Percentiles rank a stretch among this genome's conserved stretches.
Evolutionary conservation across 2,329 filamentous ascomycete species (phyloP).

Genomic region (Helminthosporium solani): DNA sequence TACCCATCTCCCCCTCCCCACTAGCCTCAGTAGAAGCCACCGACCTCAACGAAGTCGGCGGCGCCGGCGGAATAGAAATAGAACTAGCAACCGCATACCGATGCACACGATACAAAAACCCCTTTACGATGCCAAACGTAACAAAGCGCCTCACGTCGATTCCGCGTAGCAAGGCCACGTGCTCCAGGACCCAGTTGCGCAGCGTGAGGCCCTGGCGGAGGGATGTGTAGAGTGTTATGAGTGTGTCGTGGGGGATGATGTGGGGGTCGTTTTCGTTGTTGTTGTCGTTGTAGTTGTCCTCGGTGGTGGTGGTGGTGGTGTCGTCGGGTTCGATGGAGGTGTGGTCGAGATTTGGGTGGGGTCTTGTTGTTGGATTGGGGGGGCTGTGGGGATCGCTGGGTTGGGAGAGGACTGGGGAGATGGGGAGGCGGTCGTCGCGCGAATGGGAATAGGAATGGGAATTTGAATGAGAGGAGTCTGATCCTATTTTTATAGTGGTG

Average conservation of each 20-base stretch:
- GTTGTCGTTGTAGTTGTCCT: background rate
- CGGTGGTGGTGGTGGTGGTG: conserved; percentile 8
- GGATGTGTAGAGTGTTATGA: conserved; percentile 83
- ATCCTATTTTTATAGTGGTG: conserved; percentile 8
- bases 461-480: conserved; percentile 20
- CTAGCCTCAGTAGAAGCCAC: conserved; percentile 16
- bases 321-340: too few relatives aligned
- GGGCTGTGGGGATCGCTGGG: conserved; percentile 18
- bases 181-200: conserved; percentile 79
- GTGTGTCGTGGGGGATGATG: conserved; percentile 38
- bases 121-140: conserved; percentile 95
- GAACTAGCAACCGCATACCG: conserved; percentile 72
- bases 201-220: conserved; percentile 81
- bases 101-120: conserved; percentile 87
- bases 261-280: conserved; percentile 15
- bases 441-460: background rate
- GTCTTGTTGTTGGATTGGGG: conserved; percentile 2
- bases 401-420: conserved; percentile 25
- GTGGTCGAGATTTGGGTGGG: too few relatives aligned
- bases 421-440: conserved; percentile 21
- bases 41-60: conserved; percentile 25
- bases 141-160: conserved; percentile 90
- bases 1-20: conserved; percentile 13
- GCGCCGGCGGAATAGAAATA: conserved; percentile 24
- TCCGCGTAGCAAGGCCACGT: conserved; percentile 69